These are phyloP conservation scores for Collybia mongolica DNA, from an alignment of 768 basidiomycete genomes.

Conservation along the genomic window DNA sequence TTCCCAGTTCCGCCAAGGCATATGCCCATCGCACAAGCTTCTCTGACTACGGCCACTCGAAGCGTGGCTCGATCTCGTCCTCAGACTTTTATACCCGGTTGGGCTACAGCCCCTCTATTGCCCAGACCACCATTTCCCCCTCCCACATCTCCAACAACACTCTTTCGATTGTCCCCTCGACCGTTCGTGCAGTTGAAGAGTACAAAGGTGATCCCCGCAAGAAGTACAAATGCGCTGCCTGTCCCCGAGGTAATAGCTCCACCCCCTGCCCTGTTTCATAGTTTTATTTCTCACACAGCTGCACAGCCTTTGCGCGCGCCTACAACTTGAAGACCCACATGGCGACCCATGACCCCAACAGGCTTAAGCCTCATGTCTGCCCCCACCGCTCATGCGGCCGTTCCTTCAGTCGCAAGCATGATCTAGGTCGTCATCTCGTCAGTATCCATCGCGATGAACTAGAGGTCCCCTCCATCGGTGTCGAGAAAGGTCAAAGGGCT, in stretches of 20 bases:
- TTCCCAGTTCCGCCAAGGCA: slow-evolving; percentile 21
- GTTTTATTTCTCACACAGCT: background rate
- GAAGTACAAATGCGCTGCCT: slow-evolving; percentile 75
- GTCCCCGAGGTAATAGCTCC: slow-evolving; percentile 60
- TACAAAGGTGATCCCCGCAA: slow-evolving; percentile 66
- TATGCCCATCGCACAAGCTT: slow-evolving; percentile 49
- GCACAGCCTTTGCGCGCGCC: slow-evolving; percentile 82
- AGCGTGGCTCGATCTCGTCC: slow-evolving; percentile 42
- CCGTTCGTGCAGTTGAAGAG: slow-evolving; percentile 45
- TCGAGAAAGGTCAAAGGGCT: slow-evolving; percentile 56
- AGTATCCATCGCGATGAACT: slow-evolving; percentile 80
- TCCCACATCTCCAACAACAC: slow-evolving; percentile 48
- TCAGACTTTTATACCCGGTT: slow-evolving; percentile 49
- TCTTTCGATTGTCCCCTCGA: slow-evolving; percentile 43
- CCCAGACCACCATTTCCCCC: slow-evolving; percentile 54
- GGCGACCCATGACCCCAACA: slow-evolving; percentile 91
- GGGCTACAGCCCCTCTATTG: slow-evolving; percentile 42
- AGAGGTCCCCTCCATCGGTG: slow-evolving; percentile 60
- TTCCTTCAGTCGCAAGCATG: slow-evolving; percentile 93
- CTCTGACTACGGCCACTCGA: slow-evolving; percentile 60
- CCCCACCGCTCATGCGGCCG: slow-evolving; percentile 83
- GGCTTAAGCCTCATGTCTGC: slow-evolving; percentile 87
- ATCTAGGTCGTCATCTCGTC: slow-evolving; percentile 85
- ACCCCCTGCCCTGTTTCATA: slow-evolving; percentile 1
- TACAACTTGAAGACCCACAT: slow-evolving; percentile 96